Conservation (phyloP, 2,329 filamentous ascomycete genomes). For the Cercospora nicotianae region DNA sequence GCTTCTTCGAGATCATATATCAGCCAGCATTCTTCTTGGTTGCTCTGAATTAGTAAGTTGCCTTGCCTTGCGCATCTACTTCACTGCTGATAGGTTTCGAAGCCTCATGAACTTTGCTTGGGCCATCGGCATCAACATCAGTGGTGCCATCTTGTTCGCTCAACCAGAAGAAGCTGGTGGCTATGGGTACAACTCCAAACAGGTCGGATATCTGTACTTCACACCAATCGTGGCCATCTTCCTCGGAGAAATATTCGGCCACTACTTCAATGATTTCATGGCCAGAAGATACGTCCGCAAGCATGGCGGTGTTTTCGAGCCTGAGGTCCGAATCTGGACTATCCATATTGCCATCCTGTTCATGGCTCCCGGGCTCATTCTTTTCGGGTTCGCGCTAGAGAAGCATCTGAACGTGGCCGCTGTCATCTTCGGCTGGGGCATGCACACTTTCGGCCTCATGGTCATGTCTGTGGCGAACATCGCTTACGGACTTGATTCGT, state of each 20-base stretch:
- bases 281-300: constrained; percentile 14
- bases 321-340: constrained; percentile 18
- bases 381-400: constrained; percentile 15
- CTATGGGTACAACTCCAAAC: constrained; percentile 23
- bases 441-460: constrained; percentile 24
- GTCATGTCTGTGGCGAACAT: constrained; percentile 17
- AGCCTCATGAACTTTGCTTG: constrained; percentile 25
- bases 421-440: constrained; percentile 11
- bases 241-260: constrained; percentile 33
- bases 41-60: constrained; percentile 10
- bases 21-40: not conserved
- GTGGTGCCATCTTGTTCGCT: constrained; percentile 26
- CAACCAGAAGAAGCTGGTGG: constrained; percentile 13
- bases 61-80: constrained; percentile 1
- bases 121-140: constrained; percentile 33
- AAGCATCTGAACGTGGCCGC: constrained; percentile 19
- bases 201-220: constrained; percentile 31
- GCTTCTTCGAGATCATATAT: not conserved
- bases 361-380: constrained; percentile 16
- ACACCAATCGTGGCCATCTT: constrained; percentile 33
- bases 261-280: constrained; percentile 34
- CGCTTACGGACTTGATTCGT: constrained; percentile 19
- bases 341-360: constrained; percentile 14
- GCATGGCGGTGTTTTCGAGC: constrained; percentile 5
- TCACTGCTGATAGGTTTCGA: not conserved